A percentile compares a stretch with the other conserved stretches of the same genome.
These are phyloP conservation scores for Starmerella potacharoeniae DNA, from an alignment of 805 yeast genomes.

Conservation along the genomic window DNA sequence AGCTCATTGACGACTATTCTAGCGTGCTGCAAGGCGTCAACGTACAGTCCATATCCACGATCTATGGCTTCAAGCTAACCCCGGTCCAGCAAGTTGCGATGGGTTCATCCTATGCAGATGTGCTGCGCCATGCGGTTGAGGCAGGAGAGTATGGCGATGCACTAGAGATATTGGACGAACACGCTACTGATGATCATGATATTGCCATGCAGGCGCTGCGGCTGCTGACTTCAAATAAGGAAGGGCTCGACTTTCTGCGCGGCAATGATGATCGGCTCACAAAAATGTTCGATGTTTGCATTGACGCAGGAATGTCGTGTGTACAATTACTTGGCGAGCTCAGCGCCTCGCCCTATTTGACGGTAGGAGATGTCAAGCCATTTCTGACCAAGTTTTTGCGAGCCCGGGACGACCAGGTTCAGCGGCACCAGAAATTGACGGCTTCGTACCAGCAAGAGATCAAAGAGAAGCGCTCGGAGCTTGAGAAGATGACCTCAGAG, in stretches of 20 bases:
- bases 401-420: conserved; percentile 50
- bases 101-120: conserved; percentile 44
- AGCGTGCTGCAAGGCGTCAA: conserved; percentile 44
- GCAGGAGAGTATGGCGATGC: conserved; percentile 48
- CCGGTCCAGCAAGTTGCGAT: conserved; percentile 14
- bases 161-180: conserved; percentile 42
- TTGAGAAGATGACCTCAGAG: conserved; percentile 40
- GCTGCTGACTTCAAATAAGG: conserved; percentile 1
- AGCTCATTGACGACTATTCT: conserved; percentile 39
- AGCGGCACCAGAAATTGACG: conserved; percentile 55
- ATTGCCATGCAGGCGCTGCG: conserved; percentile 6
- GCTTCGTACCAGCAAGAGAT: conserved; percentile 60
- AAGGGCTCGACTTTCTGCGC: conserved; percentile 6
- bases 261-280: neutral
- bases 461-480: conserved; percentile 38
- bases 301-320: conserved; percentile 43
- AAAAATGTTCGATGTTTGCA: neutral
- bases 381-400: conserved; percentile 52
- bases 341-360: conserved; percentile 49
- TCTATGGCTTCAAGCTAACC: conserved; percentile 22
- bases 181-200: conserved; percentile 53
- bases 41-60: conserved; percentile 30
- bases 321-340: conserved; percentile 65
- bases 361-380: conserved; percentile 61
- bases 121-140: conserved; percentile 55